These are phyloP conservation scores for Globisporangium irregulare DNA, from an alignment of 352 stramenopile species.

Conservation along the genomic window DNA sequence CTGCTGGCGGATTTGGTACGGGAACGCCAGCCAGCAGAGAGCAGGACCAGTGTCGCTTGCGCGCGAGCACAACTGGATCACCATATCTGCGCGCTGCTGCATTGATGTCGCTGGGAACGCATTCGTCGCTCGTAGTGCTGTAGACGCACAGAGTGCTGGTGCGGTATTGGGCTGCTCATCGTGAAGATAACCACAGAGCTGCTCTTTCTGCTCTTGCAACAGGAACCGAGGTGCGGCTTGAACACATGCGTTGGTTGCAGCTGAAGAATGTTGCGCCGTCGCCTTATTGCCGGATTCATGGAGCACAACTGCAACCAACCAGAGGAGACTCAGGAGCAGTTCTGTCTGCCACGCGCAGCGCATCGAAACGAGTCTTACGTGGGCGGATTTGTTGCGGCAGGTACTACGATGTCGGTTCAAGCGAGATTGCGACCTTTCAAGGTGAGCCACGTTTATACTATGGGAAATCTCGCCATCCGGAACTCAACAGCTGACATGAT, in stretches of 20 bases:
- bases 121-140: slow-evolving; percentile 23
- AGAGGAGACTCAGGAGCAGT: background rate
- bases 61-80: slow-evolving; percentile 28
- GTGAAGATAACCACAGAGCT: slow-evolving; percentile 18
- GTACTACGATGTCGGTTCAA: background rate
- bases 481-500: background rate
- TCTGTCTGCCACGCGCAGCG: background rate
- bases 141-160: slow-evolving; percentile 27
- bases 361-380: background rate
- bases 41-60: slow-evolving; percentile 25
- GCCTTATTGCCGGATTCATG: background rate
- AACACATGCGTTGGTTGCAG: slow-evolving; percentile 19
- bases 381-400: background rate
- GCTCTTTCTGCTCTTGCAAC: slow-evolving; percentile 25
- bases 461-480: background rate
- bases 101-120: slow-evolving; percentile 12
- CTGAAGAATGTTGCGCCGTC: background rate
- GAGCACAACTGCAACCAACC: background rate
- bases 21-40: slow-evolving; percentile 43
- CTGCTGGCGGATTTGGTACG: slow-evolving; percentile 27
- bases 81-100: slow-evolving; percentile 18
- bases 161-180: background rate
- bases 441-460: background rate
- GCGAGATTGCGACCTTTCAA: background rate
- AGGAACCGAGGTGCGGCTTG: slow-evolving; percentile 29